Evolutionary conservation across 352 stramenopile genomes (phyloP), one percentile per base, ranked within the genome.

Genomic region (Pythium apleroticum): DNA sequence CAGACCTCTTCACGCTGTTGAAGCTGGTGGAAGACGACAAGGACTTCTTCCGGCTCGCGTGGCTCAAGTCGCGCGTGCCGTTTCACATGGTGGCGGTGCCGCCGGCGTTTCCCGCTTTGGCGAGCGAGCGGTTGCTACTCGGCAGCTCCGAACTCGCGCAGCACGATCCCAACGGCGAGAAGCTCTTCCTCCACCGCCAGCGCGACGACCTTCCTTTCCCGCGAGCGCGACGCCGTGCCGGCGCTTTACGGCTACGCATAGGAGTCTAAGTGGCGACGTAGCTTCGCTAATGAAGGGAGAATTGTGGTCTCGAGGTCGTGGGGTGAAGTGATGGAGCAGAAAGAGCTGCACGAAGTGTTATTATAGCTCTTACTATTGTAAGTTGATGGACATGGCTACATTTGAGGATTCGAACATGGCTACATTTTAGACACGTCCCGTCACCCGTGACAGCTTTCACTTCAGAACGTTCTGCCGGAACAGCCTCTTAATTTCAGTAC

Each of bases 41-140:
- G 50, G 65, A 77, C 55, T 48, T 71, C 15, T 73, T 75, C 30
- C 71, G 71, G 4, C 58, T 77, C 46, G 71, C 71, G 46, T 77
- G 71, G 67, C 57, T 72, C 24, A 67, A 63, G 27, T 37, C 43
- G 9, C 41, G 52, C 0, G 22, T 58, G 11, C 17, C 57, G 3
- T 77, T 73, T 28, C 45, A 59, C 49, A 73, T 77, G 67, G 35
- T 73, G 0, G 15, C 15, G 4, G 24, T 46, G 4, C 71, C 71
- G 0, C 60, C 71, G 8, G 55, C 39, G 20, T 52, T 72, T 2
- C 17, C 33, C 4, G 27, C n/a, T 0, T 17, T 52, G 11, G 10
- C 5, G 11, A 17, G 33, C 5, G 46, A 58, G 22, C 50, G 49
- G 17, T 35, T 30, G 22, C 49, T 33, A 31, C 66, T 74, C 41